Base-by-base conservation (phyloP, 139 green algal genomes). In the Haematococcus sp. region DNA sequence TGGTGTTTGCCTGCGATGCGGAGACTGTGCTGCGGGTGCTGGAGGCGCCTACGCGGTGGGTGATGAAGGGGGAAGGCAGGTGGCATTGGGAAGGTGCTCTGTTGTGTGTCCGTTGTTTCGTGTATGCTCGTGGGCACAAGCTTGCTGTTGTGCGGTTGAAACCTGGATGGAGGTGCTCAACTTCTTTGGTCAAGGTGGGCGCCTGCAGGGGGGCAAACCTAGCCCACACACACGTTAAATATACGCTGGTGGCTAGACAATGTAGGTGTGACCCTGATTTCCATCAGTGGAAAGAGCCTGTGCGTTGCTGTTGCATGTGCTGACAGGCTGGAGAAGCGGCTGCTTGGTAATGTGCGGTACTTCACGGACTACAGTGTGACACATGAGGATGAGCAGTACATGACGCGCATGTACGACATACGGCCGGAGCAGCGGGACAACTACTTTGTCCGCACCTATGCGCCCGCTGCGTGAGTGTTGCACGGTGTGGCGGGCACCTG, bases 381-480 rank as follows among this genome's bases (percentile, higher is more conserved):
- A 7, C 88, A 93, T 68, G 65, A 84, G 60, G 88, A 93, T 63
- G 59, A 77, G 25, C 84, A 82, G 13, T 93, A 93, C 80, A 92
- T 93, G 88, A 30, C 3, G 25, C 66, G 46, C 27, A 83, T 88
- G 63, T 93, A 93, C 59, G 77, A 89, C 35, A 63, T 92, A 17
- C 49, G 59, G 58, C 73, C 74, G 20, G 68, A 74, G 60, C 78
- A 88, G 58, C 35, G 70, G 4, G 88, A 92, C 77, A 93, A 92
- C 87, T 93, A 93, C 81, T 93, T 93, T 69, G 76, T 93, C 23
- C 83, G 86, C 44, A 88, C 80, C 13, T 89, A 93, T 74, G 40
- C 40, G 40, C 22, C 64, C 0, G 32, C 4, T 7, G 22, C 31
- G 58, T 71, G 64, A 71, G 64, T 40, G 63, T n/a, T 11, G 32